Conservation (phyloP, 441 rosid species). For the Macaranga tanarius region DNA sequence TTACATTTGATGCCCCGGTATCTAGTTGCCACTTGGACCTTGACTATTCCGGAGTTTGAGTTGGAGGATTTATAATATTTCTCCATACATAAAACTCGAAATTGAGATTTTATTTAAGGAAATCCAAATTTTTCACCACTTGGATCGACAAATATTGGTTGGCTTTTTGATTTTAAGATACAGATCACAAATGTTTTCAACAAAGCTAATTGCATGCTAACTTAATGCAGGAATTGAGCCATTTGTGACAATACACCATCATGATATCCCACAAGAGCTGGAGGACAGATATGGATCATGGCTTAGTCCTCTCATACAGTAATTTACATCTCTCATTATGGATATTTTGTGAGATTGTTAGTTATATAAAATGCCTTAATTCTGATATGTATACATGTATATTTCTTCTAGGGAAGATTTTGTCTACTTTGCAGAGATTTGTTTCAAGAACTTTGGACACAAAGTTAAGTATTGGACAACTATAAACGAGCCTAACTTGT, state of each 20-base stretch:
- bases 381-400: not conserved
- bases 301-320: slow-evolving; percentile 51
- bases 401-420: slow-evolving; percentile 47
- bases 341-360: not conserved
- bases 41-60: too few species aligned
- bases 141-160: too few species aligned
- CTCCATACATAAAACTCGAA: too few species aligned
- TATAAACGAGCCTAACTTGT: slow-evolving; percentile 44
- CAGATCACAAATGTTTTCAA: not conserved
- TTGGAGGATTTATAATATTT: too few species aligned
- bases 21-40: too few species aligned
- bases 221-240: slow-evolving; percentile 47
- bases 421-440: slow-evolving; percentile 38
- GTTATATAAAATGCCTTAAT: not conserved
- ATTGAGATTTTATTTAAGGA: too few species aligned
- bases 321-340: slow-evolving; percentile 4
- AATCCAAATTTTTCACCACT: too few species aligned
- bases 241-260: slow-evolving; percentile 48
- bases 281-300: slow-evolving; percentile 51
- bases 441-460: slow-evolving; percentile 49
- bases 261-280: slow-evolving; percentile 43
- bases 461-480: slow-evolving; percentile 51
- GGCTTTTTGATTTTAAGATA: too few species aligned
- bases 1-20: too few species aligned
- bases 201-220: too few species aligned